phyloP scores from a whole-genome alignment of 495 filamentous ascomycete genomes.

The Xylaria venustula region DNA sequence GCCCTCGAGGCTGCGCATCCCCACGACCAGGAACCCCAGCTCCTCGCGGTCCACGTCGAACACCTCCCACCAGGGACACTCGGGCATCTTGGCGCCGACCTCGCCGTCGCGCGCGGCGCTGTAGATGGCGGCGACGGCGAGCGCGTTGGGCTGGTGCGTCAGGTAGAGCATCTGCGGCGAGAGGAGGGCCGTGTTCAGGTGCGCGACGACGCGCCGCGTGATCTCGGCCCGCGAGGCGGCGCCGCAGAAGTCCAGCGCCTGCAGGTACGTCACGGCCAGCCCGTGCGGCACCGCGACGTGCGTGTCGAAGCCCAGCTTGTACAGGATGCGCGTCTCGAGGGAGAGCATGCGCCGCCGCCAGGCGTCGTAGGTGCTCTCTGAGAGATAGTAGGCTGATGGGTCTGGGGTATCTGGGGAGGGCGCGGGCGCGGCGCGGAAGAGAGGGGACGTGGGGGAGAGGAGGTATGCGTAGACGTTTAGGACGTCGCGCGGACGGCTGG shows the following conservation, averaged over 20 bases:
- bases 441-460: conserved; percentile 61
- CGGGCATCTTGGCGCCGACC: conserved; percentile 70
- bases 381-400: conserved; percentile 65
- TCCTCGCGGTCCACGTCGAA: conserved; percentile 98
- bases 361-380: conserved; percentile 67
- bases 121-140: conserved; percentile 89
- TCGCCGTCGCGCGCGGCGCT: conserved; percentile 70
- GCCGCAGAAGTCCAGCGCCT: conserved; percentile 68
- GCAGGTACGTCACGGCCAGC: conserved; percentile 88
- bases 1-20: conserved; percentile 73
- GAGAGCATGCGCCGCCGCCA: conserved; percentile 62
- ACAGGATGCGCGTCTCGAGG: conserved; percentile 72
- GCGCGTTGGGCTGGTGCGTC: conserved; percentile 81
- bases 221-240: conserved; percentile 39
- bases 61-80: conserved; percentile 91
- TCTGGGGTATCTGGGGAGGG: conserved; percentile 44
- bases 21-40: conserved; percentile 88
- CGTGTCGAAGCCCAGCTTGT: conserved; percentile 74
- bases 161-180: conserved; percentile 88
- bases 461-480: conserved; percentile 84
- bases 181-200: conserved; percentile 80
- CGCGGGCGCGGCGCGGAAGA: conserved; percentile 51
- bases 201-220: conserved; percentile 62
- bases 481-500: conserved; percentile 73
- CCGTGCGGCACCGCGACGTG: conserved; percentile 83